Conservation (phyloP, 2,329 filamentous ascomycete genomes). For the Aspergillus sp. region DNA sequence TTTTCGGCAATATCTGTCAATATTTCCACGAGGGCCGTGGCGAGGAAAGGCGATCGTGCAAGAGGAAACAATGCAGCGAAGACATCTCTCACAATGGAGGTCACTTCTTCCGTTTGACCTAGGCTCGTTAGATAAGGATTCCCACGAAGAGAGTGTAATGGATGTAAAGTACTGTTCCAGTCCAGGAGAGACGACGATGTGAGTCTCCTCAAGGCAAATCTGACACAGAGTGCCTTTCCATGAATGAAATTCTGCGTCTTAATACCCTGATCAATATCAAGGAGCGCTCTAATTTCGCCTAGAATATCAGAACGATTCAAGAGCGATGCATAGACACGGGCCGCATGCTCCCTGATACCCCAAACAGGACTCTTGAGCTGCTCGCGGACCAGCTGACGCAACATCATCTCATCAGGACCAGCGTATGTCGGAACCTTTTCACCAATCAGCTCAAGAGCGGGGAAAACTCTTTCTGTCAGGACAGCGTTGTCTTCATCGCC, state of each 20-base stretch:
- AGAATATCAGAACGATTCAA: conserved; percentile 28
- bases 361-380: conserved; percentile 40
- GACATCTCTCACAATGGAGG: conserved; percentile 18
- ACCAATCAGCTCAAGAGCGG: conserved; percentile 40
- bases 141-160: too few species aligned
- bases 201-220: conserved; percentile 32
- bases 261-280: conserved; percentile 10
- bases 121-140: not conserved
- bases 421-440: conserved; percentile 34
- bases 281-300: conserved; percentile 19
- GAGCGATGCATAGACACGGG: conserved; percentile 36
- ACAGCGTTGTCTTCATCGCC: conserved; percentile 20
- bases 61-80: conserved; percentile 21
- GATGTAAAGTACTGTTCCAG: conserved; percentile 25
- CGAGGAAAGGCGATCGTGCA: conserved; percentile 29
- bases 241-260: conserved; percentile 34
- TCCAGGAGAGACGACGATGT: conserved; percentile 25
- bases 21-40: conserved; percentile 30
- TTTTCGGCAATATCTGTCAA: conserved; percentile 31
- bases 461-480: conserved; percentile 39
- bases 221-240: conserved; percentile 34
- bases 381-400: conserved; percentile 26
- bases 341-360: conserved; percentile 42
- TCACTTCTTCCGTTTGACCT: conserved; percentile 25
- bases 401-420: conserved; percentile 24